Percentiles rank a stretch among this genome's conserved stretches.
phyloP scores from a whole-genome alignment of 805 yeast genomes.

The Candida takata region DNA sequence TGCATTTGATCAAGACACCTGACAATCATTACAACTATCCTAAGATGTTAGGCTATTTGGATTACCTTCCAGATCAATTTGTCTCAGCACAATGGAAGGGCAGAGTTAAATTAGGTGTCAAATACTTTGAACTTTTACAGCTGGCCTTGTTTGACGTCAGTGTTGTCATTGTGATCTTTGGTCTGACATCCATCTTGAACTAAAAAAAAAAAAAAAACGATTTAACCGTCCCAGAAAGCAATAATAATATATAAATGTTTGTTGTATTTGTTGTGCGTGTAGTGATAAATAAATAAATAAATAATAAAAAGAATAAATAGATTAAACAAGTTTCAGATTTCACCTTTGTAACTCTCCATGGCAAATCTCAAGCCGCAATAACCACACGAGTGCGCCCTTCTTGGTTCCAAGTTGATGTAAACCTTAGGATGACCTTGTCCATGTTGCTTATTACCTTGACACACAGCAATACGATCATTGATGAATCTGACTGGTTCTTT shows the following conservation, averaged over 20 bases:
- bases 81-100: conserved; percentile 12
- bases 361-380: conserved; percentile 68
- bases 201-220: no score
- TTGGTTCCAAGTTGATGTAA: conserved; percentile 72
- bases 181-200: conserved; percentile 14
- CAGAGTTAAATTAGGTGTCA: conserved; percentile 18
- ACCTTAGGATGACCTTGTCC: conserved; percentile 83
- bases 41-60: conserved; percentile 17
- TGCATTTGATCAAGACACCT: conserved; percentile 9
- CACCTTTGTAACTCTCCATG: conserved; percentile 16
- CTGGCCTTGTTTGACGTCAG: conserved; percentile 20
- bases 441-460: conserved; percentile 70
- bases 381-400: conserved; percentile 66
- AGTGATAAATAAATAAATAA: conserved; percentile 2
- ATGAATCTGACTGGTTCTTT: conserved; percentile 64
- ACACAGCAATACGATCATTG: conserved; percentile 58
- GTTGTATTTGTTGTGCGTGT: background rate
- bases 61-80: conserved; percentile 16
- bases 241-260: no score
- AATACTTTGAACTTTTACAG: conserved; percentile 19
- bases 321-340: conserved; percentile 6
- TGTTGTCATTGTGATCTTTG: conserved; percentile 17
- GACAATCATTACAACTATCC: conserved; percentile 21
- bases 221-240: no score
- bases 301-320: conserved; percentile 7